These are phyloP conservation scores for Rachicladosporium sp. DNA, from an alignment of 2,329 filamentous ascomycete species.

Conservation along the genomic window DNA sequence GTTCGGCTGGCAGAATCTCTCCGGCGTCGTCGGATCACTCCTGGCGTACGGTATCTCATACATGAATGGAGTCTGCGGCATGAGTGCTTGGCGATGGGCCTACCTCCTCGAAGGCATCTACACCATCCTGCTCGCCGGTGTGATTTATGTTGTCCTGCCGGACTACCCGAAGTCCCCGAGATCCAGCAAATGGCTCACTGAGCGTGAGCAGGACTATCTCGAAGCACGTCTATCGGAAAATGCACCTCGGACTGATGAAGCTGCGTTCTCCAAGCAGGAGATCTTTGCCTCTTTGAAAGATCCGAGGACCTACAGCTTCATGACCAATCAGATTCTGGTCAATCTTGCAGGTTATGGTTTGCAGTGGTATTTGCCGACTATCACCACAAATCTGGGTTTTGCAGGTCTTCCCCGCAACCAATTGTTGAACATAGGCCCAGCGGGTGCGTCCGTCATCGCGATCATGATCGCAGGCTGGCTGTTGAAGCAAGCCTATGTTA, in stretches of 20 bases:
- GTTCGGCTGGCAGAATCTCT: conserved; percentile 34
- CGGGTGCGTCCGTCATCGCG: conserved; percentile 1
- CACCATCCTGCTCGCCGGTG: conserved; percentile 35
- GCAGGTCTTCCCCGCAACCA: conserved; percentile 1
- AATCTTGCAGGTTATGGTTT: conserved; percentile 1
- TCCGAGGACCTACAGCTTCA: conserved; percentile 25
- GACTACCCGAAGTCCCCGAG: conserved; percentile 20
- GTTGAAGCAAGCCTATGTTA: conserved; percentile 27
- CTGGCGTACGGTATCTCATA: conserved; percentile 31
- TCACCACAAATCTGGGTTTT: conserved; percentile 1
- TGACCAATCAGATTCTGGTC: conserved; percentile 3
- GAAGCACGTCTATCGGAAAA: conserved; percentile 22
- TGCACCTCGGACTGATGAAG: background rate
- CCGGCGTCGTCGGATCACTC: conserved; percentile 30
- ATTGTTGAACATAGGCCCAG: conserved; percentile 1
- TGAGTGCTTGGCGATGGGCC: conserved; percentile 2
- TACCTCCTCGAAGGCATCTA: conserved; percentile 30
- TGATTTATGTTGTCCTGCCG: conserved; percentile 42
- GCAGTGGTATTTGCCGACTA: conserved; percentile 1
- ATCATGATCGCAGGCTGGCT: conserved; percentile 27
- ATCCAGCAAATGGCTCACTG: conserved; percentile 28
- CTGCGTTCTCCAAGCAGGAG: conserved; percentile 1
- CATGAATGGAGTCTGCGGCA: conserved; percentile 1
- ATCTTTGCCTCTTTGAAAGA: conserved; percentile 22
- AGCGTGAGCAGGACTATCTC: conserved; percentile 35